Conservation (phyloP, 2,329 filamentous ascomycete species). For the Sordariomycetes sp. region DNA sequence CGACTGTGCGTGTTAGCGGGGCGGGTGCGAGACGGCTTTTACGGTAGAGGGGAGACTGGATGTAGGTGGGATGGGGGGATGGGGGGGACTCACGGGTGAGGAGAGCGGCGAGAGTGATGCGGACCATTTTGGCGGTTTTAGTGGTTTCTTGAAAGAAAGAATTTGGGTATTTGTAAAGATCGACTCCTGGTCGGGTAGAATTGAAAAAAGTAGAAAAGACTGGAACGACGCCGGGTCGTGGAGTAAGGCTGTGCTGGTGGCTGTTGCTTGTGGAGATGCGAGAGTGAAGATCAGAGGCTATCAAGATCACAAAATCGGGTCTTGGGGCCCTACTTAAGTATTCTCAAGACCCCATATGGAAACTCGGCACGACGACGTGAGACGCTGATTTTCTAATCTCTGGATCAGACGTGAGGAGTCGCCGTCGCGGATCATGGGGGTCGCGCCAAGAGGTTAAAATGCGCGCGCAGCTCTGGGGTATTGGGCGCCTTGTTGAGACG, state of each 20-base stretch:
- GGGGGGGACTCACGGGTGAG: conserved; percentile 13
- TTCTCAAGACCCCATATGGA: not conserved
- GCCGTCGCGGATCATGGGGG: conserved; percentile 1
- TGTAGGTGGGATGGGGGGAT: not conserved
- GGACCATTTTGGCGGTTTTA: conserved; percentile 12
- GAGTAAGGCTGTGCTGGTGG: not conserved
- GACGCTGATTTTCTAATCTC: not conserved
- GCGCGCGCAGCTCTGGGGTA: not conserved
- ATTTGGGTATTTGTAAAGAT: conserved; percentile 2
- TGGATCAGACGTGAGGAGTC: conserved; percentile 5
- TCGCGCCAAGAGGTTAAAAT: not conserved
- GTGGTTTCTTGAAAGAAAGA: not conserved
- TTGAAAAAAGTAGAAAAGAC: not conserved
- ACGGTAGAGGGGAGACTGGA: not conserved
- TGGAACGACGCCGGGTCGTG: not conserved
- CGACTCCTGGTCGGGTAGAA: conserved; percentile 10
- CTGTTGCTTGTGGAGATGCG: not conserved
- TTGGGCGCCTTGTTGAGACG: not conserved
- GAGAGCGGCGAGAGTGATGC: conserved; percentile 12
- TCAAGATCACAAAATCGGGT: not conserved
- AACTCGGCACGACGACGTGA: not conserved
- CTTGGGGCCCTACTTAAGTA: not conserved
- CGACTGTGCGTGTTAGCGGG: conserved; percentile 7
- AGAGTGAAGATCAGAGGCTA: not conserved
- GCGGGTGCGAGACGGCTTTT: too few relatives aligned